Evolutionary conservation across 2,329 filamentous ascomycete species (phyloP).

Genomic region (Xylaria sp.): DNA sequence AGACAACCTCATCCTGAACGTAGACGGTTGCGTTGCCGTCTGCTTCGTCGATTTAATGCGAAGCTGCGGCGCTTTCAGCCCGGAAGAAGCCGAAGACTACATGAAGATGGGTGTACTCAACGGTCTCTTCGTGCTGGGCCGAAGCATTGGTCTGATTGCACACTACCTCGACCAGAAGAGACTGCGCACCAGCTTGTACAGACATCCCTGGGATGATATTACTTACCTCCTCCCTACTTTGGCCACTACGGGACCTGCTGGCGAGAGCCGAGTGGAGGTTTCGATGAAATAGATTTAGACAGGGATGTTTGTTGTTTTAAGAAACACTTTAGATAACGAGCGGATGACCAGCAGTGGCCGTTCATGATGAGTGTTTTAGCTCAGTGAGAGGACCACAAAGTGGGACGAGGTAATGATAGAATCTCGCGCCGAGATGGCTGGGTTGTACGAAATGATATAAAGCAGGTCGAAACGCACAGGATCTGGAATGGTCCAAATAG

Average conservation of each 20-base stretch:
- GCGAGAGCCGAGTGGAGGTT: conserved; percentile 92
- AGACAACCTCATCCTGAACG: conserved; percentile 99
- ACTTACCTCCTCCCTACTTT: conserved; percentile 91
- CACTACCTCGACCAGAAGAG: conserved; percentile 99
- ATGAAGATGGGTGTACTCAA: conserved; percentile 99
- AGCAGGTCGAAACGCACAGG: conserved; percentile 39
- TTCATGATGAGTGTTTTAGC: conserved; percentile 37
- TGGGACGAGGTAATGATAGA: conserved; percentile 42
- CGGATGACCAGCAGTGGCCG: conserved; percentile 31
- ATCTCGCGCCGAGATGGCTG: conserved; percentile 40
- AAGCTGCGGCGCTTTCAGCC: conserved; percentile 96
- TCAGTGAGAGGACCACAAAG: conserved; percentile 28
- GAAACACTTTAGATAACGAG: conserved; percentile 42
- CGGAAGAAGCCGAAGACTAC: conserved; percentile 98
- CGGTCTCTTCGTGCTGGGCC: conserved; percentile 97
- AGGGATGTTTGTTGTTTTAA: conserved; percentile 43
- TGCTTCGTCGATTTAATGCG: conserved; percentile 98
- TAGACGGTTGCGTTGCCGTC: conserved; percentile 96
- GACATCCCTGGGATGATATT: conserved; percentile 99
- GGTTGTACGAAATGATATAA: conserved; percentile 46
- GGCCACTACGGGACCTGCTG: conserved; percentile 74
- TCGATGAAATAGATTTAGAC: conserved; percentile 66
- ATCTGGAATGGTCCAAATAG: conserved; percentile 36
- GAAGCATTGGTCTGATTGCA: conserved; percentile 98
- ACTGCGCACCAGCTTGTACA: conserved; percentile 96